Evolutionary conservation across 805 yeast genomes (phyloP), one percentile per base, ranked within the genome.

Genomic region (Cyberlindnera sargentensis): DNA sequence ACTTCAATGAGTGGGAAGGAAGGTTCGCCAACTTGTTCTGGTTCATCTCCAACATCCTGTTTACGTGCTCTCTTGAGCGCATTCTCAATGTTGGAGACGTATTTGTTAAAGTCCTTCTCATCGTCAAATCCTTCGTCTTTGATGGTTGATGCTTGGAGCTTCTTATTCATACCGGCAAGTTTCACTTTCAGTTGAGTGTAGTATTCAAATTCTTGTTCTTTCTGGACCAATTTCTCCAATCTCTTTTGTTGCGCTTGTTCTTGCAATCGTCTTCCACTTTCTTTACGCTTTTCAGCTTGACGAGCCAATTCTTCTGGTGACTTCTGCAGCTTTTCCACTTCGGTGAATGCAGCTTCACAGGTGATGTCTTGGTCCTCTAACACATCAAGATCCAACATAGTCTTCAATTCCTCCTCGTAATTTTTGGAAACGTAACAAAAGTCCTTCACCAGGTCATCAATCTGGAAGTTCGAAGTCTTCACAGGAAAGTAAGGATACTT

Each of bases 401-500:
- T 56, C 11, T 69, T 65, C 36, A 89, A 63, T 50, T 89, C 97
- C 10, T 72, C 65, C 23, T 71, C 70, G 57, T 84, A 93, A 58
- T 86, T 71, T 39, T 60, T 63, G 36, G 95, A 80, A 3, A 88
- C 78, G 55, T 86, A 89, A 56, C 95, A 88, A 63, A 73, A 82
- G 49, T 88, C 84, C 36, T 84, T 75, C 35, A 89, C 73, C 57
- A 93, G 63, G 44, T 75, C 66, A 39, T 82, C 79, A 9, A 83
- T 74, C 57, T 91, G 95, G 44, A 70, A 67, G 9, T 68, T 64
- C 6, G 79, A 70, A 42, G 91, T 65, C 50, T 80, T 83, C 2
- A 85, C 66, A 5, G 99, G 98, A 61, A 90, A 93, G 53, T 79
- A 83, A 1, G 99, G 98, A 62, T 93, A 93, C 61, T 93, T 93